A percentile compares a stretch with the other conserved stretches of the same genome.
phyloP scores from a whole-genome alignment of 2,329 filamentous ascomycete species.

The Aspergillus versicolor region DNA sequence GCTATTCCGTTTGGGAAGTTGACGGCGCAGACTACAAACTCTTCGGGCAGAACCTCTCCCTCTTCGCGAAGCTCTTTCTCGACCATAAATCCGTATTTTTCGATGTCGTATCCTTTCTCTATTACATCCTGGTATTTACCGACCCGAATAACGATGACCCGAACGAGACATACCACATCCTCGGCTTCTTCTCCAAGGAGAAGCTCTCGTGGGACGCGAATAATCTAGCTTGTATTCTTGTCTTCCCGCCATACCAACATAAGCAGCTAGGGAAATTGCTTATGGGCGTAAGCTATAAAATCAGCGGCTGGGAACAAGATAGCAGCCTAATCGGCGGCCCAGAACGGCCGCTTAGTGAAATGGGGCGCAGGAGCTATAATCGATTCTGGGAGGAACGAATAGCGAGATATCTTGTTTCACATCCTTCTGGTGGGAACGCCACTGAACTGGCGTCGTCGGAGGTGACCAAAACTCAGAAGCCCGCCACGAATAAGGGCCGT shows the following conservation, averaged over 20 bases:
- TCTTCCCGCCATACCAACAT: slow-evolving; percentile 94
- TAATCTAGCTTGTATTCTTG: slow-evolving; percentile 91
- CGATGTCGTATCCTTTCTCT: slow-evolving; percentile 90
- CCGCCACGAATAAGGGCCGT: slow-evolving; percentile 32
- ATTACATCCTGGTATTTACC: slow-evolving; percentile 84
- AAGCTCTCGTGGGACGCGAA: slow-evolving; percentile 99
- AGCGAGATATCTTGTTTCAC: slow-evolving; percentile 63
- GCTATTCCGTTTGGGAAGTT: slow-evolving; percentile 87
- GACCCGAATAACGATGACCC: slow-evolving; percentile 43
- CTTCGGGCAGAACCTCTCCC: slow-evolving; percentile 91
- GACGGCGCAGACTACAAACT: slow-evolving; percentile 86
- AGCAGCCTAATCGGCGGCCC: slow-evolving; percentile 77
- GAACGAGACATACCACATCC: slow-evolving; percentile 55
- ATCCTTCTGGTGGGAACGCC: slow-evolving; percentile 23
- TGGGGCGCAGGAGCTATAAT: slow-evolving; percentile 78
- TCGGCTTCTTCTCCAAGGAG: slow-evolving; percentile 98
- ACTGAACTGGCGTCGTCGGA: slow-evolving; percentile 24
- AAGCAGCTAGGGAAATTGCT: slow-evolving; percentile 83
- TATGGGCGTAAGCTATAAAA: slow-evolving; percentile 91
- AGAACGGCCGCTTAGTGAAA: slow-evolving; percentile 86
- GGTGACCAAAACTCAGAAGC: slow-evolving; percentile 27
- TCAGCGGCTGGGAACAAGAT: slow-evolving; percentile 71
- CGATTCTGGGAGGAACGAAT: slow-evolving; percentile 86
- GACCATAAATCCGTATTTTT: slow-evolving; percentile 99
- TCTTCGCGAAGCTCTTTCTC: slow-evolving; percentile 96